Evolutionary conservation across 345 rosid species (phyloP).

Genomic region (Hypericum perforatum): DNA sequence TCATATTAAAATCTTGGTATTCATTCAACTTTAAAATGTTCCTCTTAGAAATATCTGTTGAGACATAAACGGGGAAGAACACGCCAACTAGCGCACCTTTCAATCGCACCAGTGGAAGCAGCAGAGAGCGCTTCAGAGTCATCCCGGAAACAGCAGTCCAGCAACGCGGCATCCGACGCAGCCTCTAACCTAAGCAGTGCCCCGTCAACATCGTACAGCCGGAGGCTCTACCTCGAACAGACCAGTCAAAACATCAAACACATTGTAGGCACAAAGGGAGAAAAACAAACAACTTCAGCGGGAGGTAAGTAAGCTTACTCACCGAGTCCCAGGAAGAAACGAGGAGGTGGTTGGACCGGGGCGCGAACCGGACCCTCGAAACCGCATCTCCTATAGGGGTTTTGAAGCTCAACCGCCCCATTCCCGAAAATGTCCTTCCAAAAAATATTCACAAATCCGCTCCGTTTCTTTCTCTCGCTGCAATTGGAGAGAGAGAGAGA

Average conservation of each 20-base stretch:
- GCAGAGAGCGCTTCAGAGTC: conserved; percentile 46
- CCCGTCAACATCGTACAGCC: conserved; percentile 67
- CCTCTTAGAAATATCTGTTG: too few species aligned
- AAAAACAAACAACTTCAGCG: background rate
- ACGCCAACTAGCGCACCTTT: conserved; percentile 35
- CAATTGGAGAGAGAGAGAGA: too few species aligned
- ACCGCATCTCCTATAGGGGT: conserved; percentile 53
- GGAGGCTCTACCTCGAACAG: conserved; percentile 30
- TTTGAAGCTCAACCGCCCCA: conserved; percentile 25
- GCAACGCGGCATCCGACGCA: conserved; percentile 47
- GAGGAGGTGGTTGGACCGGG: conserved; percentile 64
- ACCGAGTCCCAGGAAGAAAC: conserved; percentile 91
- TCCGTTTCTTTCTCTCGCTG: too few species aligned
- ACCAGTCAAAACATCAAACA: background rate
- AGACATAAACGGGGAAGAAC: too few species aligned
- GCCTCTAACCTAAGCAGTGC: conserved; percentile 42
- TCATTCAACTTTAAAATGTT: too few species aligned
- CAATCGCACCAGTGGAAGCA: conserved; percentile 67
- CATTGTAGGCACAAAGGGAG: background rate
- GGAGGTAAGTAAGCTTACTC: conserved; percentile 15
- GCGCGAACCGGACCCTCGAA: conserved; percentile 67
- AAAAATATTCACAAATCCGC: too few species aligned
- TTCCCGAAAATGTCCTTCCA: too few species aligned
- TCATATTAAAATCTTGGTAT: too few species aligned
- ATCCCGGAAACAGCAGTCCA: conserved; percentile 66